Evolutionary conservation across 768 basidiomycete genomes (phyloP), one percentile per base, ranked within the genome.

Genomic region (Candolleomyces efflorescens): DNA sequence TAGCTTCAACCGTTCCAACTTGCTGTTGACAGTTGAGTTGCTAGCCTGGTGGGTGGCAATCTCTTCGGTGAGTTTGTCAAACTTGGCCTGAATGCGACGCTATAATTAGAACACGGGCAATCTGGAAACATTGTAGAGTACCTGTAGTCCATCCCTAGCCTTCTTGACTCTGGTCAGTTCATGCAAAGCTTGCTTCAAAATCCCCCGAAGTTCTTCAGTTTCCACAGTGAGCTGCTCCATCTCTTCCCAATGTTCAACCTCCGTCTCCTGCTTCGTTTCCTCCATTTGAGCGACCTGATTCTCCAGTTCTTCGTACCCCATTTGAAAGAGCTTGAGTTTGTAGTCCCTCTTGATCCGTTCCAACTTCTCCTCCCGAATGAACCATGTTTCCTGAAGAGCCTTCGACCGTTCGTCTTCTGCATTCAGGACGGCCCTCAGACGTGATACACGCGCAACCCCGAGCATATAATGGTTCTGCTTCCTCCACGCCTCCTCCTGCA

Each of bases 261-360:
- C 71, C 61, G 82, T 79, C 4, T 71, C 71, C 64, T 86, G 82
- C 58, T 77, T 77, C 55, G 66, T 70, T 7, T 80, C 80, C 67
- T 85, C 80, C n/a, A 85, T 64, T 38, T 81, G 76, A 22, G 71
- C 74, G 9, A 88, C 68, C 59, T 75, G 78, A 43, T 70, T 66
- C 63, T 88, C 84, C 47, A 89, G 69, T 61, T 85, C 85, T 13
- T 74, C 72, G 62, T 90, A 89, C 51, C 77, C 76, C 18, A 76
- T 76, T 68, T 86, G 84, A 64, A 88, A 90, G 70, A 83, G 78
- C n/a, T 78, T 81, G 53, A 91, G 79, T 65, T 81, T 80, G 64
- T 75, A 82, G 59, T 92, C 89, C 56, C 88, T 74, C 64, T 86
- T 84, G 38, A 87, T 61, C 46, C 81, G 70, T 52, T 80, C 75